These are phyloP conservation scores for Cutaneotrichosporon cutaneum DNA, from an alignment of 1,284 basidiomycete species.

Conservation along the genomic window DNA sequence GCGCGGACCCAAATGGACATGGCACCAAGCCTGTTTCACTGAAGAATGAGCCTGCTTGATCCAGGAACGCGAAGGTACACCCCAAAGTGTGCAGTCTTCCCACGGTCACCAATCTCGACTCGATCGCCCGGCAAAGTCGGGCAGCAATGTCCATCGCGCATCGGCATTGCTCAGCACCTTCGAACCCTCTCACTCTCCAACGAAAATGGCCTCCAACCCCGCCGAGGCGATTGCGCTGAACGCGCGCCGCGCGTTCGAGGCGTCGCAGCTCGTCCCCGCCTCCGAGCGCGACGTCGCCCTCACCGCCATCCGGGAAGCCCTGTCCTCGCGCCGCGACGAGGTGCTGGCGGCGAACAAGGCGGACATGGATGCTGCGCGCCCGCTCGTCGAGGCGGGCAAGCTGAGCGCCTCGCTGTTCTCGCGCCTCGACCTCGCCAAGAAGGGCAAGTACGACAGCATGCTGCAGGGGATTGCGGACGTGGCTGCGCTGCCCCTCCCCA, in stretches of 20 bases:
- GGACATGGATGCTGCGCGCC: constrained; percentile 75
- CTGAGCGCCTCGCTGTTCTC: constrained; percentile 80
- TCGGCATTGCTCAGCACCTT: neutral
- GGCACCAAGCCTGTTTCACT: too few species aligned
- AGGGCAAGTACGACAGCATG: constrained; percentile 93
- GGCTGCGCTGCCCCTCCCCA: constrained; percentile 78
- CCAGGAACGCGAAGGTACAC: too few species aligned
- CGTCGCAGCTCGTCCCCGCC: constrained; percentile 72
- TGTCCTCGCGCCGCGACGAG: constrained; percentile 63
- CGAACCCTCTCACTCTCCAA: neutral
- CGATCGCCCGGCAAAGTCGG: constrained; percentile 7
- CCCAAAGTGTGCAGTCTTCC: too few species aligned
- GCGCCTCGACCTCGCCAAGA: constrained; percentile 77
- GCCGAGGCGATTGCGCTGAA: constrained; percentile 60
- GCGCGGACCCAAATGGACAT: too few species aligned
- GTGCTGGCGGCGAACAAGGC: constrained; percentile 75
- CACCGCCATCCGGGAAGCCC: constrained; percentile 64
- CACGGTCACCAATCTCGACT: constrained; percentile 12
- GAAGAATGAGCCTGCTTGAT: too few species aligned
- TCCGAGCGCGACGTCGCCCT: constrained; percentile 70
- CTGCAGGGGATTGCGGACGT: constrained; percentile 87
- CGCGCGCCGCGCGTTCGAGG: constrained; percentile 79
- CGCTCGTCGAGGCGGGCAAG: constrained; percentile 73
- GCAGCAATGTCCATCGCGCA: neutral
- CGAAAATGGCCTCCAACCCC: neutral